These are phyloP conservation scores for Phylloporus sp. DNA, from an alignment of 768 basidiomycete species.

Conservation along the genomic window DNA sequence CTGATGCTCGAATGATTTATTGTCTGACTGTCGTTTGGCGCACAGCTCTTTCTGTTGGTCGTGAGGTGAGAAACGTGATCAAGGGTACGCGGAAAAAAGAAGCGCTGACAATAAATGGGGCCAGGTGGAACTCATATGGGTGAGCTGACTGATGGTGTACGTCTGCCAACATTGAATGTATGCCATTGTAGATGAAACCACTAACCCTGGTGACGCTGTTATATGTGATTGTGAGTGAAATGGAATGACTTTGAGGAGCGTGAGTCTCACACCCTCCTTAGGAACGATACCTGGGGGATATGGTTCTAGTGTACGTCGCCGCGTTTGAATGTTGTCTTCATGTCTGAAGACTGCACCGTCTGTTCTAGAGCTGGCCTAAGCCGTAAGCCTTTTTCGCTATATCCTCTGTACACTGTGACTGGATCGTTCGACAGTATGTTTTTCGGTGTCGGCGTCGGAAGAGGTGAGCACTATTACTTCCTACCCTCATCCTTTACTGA, in stretches of 20 bases:
- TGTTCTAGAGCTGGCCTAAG: constrained; percentile 15
- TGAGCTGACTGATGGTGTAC: constrained; percentile 5
- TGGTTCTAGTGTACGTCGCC: constrained; percentile 25
- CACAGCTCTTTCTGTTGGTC: constrained; percentile 22
- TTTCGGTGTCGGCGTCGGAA: constrained; percentile 15
- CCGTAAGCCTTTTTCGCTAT: constrained; percentile 11
- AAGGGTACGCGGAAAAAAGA: neutral
- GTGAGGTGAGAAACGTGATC: constrained; percentile 22
- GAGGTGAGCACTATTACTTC: constrained; percentile 8
- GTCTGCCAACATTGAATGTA: neutral
- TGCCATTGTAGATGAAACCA: constrained; percentile 20
- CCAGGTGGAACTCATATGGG: constrained; percentile 32
- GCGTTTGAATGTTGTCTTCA: neutral
- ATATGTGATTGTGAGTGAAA: constrained; percentile 23
- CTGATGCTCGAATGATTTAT: neutral
- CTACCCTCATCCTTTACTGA: constrained; percentile 3
- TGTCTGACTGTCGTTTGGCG: neutral
- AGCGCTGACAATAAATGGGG: neutral
- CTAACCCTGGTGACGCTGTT: constrained; percentile 23
- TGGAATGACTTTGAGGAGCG: neutral
- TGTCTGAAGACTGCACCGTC: constrained; percentile 2
- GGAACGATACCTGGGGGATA: constrained; percentile 32
- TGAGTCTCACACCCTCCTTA: constrained; percentile 8
- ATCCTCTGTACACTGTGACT: neutral
- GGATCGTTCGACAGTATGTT: constrained; percentile 15